A percentile compares a stretch with the other conserved stretches of the same genome.
These are phyloP conservation scores for Leccinum arenicola DNA, from an alignment of 768 basidiomycete species.

Conservation along the genomic window DNA sequence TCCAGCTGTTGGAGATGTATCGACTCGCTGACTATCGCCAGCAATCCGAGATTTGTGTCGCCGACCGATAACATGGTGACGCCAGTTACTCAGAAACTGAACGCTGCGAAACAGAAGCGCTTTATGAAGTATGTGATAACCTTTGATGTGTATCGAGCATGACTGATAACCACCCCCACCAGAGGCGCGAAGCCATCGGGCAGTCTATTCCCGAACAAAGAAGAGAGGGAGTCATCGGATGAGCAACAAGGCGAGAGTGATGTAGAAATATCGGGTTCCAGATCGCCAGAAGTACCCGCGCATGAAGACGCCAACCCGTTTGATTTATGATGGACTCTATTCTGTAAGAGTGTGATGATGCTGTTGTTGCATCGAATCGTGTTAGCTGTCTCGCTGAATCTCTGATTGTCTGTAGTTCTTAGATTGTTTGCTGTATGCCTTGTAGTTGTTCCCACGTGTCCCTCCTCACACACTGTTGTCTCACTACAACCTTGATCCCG, in stretches of 20 bases:
- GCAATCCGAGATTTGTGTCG: conserved; percentile 86
- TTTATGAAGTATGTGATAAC: conserved; percentile 71
- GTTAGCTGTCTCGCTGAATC: conserved; percentile 31
- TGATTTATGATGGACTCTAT: conserved; percentile 26
- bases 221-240: conserved; percentile 36
- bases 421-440: conserved; percentile 22
- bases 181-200: conserved; percentile 62
- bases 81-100: conserved; percentile 89
- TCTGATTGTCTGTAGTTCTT: conserved; percentile 23
- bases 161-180: conserved; percentile 2
- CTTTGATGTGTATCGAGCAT: conserved; percentile 3
- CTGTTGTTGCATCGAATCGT: conserved; percentile 23
- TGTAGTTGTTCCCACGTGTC: conserved; percentile 29
- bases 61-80: conserved; percentile 96
- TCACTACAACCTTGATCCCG: background rate
- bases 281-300: conserved; percentile 28
- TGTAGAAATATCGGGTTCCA: conserved; percentile 36
- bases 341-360: conserved; percentile 29
- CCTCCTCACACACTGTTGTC: background rate
- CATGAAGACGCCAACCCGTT: conserved; percentile 75
- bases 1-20: background rate
- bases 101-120: conserved; percentile 88
- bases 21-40: conserved; percentile 29
- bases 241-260: conserved; percentile 37
- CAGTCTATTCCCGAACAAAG: conserved; percentile 48